Evolutionary conservation across 495 filamentous ascomycete genomes (phyloP), one percentile per base, ranked within the genome.

Genomic region (Lasiosphaeriaceae sp.): DNA sequence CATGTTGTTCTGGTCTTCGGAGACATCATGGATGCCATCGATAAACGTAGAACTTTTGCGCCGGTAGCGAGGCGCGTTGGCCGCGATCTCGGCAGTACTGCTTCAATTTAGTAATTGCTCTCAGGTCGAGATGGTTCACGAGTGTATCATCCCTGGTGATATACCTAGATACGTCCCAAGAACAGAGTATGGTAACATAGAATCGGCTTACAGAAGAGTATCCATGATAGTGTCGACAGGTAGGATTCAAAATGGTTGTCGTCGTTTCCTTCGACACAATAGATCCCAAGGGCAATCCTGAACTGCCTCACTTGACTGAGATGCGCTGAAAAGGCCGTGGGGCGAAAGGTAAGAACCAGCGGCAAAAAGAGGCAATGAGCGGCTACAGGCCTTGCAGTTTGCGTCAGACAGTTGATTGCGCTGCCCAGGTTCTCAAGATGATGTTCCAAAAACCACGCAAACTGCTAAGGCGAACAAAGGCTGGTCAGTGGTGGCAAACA

Each of bases 1-100:
- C 75, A 95, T 83, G 55, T 91, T 86, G 21, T 50, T 66, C 51
- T 85, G 83, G 59, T 89, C 91, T 62, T 89, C 84, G 1, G 89
- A 84, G 53, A 96, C 79, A 75, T 97, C 93, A 74, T 99, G 95
- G 61, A 99, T 96, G 17, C 90, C 94, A 83, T 99, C 95, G 65
- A 96, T 87, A 71, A 95, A 96, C 35, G 92, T 96, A 56, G 90
- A 96, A 47, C 92, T 96, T 71, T 88, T 87, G 57, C 94, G 88
- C 55, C 92, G 85, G 59, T 82, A 83, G 22, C 88, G 85, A 45
- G 89, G 89, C 50, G 91, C 90, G 70, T 88, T 94, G 39, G 87
- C 89, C 66, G 90, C 87, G 59, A 96, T 86, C 63, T 96, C 90
- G 58, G 90, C 91, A 19, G 91, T 94, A 51, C 86, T 88, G 58